phyloP scores from a whole-genome alignment of 768 basidiomycete species.

The Pholiota microspora region DNA sequence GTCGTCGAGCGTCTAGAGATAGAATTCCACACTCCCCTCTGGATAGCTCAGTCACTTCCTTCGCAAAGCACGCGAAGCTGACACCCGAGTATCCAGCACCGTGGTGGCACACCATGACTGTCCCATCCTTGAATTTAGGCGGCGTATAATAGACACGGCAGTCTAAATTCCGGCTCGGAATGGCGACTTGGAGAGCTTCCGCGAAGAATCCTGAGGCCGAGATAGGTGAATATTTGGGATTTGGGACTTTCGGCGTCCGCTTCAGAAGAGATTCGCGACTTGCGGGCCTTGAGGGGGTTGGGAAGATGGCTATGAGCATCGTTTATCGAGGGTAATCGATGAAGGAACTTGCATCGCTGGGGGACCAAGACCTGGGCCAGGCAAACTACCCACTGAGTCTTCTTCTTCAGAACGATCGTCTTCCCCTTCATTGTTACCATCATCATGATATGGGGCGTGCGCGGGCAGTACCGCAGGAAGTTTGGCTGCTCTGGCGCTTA shows the following conservation, averaged over 20 bases:
- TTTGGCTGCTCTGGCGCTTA: conserved; percentile 72
- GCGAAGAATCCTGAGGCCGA: conserved; percentile 76
- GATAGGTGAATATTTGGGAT: conserved; percentile 70
- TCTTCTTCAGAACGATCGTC: conserved; percentile 53
- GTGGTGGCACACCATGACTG: conserved; percentile 90
- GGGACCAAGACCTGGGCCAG: conserved; percentile 57
- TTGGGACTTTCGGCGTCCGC: conserved; percentile 38
- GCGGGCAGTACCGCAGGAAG: conserved; percentile 41
- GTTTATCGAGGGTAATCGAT: conserved; percentile 14
- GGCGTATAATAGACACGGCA: conserved; percentile 85
- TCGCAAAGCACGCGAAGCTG: conserved; percentile 89
- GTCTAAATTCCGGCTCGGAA: conserved; percentile 60
- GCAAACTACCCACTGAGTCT: conserved; percentile 61
- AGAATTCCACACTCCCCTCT: conserved; percentile 79
- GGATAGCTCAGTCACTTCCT: conserved; percentile 60
- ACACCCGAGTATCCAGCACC: conserved; percentile 92
- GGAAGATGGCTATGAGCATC: neutral
- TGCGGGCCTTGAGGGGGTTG: conserved; percentile 29
- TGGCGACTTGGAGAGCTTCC: conserved; percentile 75
- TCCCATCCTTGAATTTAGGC: conserved; percentile 50
- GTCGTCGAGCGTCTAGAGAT: conserved; percentile 79
- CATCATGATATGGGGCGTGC: conserved; percentile 21
- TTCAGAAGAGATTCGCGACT: conserved; percentile 18
- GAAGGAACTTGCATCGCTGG: conserved; percentile 54
- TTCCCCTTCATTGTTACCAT: conserved; percentile 42